Conservation (phyloP, 1,139 yeast genomes). For the Magnusiomyces sp. region DNA sequence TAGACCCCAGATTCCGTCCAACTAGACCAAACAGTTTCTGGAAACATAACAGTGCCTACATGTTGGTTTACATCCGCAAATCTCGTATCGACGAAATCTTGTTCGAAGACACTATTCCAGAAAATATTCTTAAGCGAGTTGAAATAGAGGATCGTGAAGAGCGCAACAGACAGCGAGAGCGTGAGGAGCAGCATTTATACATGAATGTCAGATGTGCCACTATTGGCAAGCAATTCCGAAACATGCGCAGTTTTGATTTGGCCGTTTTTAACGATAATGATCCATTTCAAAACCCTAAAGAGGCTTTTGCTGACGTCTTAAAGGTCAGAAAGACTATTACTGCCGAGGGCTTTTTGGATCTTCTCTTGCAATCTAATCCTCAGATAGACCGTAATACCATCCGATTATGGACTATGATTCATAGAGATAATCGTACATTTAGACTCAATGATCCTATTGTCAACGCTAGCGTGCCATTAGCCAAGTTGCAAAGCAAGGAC, state of each 20-base stretch:
- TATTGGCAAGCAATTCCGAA: slow-evolving; percentile 41
- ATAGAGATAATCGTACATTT: slow-evolving; percentile 65
- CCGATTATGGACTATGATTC: slow-evolving; percentile 57
- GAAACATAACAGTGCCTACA: slow-evolving; percentile 89
- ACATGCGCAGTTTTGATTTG: slow-evolving; percentile 68
- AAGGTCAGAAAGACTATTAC: slow-evolving; percentile 53
- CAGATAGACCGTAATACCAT: slow-evolving; percentile 28
- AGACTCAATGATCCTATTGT: slow-evolving; percentile 53
- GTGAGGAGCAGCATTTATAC: slow-evolving; percentile 73
- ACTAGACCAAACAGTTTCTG: slow-evolving; percentile 31
- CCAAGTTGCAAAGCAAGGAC: slow-evolving; percentile 36
- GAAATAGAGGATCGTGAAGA: slow-evolving; percentile 52
- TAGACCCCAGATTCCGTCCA: slow-evolving; percentile 6
- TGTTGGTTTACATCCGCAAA: slow-evolving; percentile 87
- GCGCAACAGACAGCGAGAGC: slow-evolving; percentile 49
- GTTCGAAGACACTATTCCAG: slow-evolving; percentile 56
- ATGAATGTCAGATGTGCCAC: slow-evolving; percentile 52
- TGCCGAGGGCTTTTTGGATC: slow-evolving; percentile 43
- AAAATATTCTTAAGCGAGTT: slow-evolving; percentile 58
- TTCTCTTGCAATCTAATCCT: slow-evolving; percentile 38
- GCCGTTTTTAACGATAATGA: slow-evolving; percentile 31
- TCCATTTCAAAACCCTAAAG: slow-evolving; percentile 21
- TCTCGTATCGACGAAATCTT: slow-evolving; percentile 50
- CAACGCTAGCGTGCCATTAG: slow-evolving; percentile 34
- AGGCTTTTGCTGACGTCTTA: slow-evolving; percentile 44